Conservation (phyloP, 2,329 filamentous ascomycete species). For the Colletotrichum theobromicola region DNA sequence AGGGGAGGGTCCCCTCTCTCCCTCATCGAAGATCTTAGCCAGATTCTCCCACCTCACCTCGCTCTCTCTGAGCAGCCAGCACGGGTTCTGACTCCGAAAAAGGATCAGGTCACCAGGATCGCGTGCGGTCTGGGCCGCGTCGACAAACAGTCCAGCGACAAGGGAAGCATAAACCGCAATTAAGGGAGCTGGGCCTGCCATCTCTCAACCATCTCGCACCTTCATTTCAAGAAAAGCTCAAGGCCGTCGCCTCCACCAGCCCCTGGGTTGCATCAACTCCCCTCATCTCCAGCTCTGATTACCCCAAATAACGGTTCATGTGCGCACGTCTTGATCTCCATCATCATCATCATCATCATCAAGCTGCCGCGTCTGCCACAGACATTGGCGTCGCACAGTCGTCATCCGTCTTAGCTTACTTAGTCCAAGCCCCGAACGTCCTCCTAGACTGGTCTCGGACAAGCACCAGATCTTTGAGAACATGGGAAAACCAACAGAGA, state of each 20-base stretch:
- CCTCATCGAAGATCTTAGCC: not conserved
- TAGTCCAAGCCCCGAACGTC: not conserved
- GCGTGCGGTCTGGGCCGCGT: not conserved
- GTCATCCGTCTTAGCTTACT: constrained; percentile 2
- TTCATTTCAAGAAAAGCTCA: constrained; percentile 3
- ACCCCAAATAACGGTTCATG: not conserved
- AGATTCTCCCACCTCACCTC: not conserved
- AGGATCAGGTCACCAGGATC: not conserved
- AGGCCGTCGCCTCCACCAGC: not conserved
- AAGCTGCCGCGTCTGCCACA: not conserved
- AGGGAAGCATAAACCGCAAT: constrained; percentile 9
- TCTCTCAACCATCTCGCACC: not conserved
- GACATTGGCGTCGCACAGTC: not conserved
- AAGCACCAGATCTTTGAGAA: not conserved
- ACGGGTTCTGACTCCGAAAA: not conserved
- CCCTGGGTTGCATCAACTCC: constrained; percentile 6
- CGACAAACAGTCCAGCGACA: not conserved
- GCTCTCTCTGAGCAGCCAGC: not conserved
- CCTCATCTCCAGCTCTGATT: constrained; percentile 16
- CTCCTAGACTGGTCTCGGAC: constrained; percentile 8
- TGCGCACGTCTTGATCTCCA: not conserved
- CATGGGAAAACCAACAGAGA: not conserved
- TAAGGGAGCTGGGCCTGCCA: not conserved
- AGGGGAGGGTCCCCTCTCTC: not conserved
- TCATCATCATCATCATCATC: too few relatives aligned